Evolutionary conservation across 2,329 filamentous ascomycete species (phyloP).

Genomic region (Curvularia verruculosa): DNA sequence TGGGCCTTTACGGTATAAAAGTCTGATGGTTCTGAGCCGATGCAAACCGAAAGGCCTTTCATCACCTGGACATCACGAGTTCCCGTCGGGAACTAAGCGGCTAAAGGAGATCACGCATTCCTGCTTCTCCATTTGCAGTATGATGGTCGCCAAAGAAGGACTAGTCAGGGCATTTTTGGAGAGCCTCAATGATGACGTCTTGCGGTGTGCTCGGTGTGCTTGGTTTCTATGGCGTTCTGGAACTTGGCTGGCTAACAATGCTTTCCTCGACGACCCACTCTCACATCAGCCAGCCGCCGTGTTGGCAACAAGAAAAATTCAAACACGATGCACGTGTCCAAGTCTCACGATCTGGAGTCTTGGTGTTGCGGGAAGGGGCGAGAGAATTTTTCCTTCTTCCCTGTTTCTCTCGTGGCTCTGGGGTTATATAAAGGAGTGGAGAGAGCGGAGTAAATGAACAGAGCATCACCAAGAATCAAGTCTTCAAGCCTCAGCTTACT

Average conservation of each 20-base stretch:
- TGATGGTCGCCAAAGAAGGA: background rate
- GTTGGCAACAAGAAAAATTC: slow-evolving; percentile 10
- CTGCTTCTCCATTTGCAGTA: background rate
- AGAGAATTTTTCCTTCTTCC: slow-evolving; percentile 12
- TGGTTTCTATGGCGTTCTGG: slow-evolving; percentile 7
- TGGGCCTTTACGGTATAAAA: slow-evolving; percentile 17
- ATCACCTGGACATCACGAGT: slow-evolving; percentile 1
- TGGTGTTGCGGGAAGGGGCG: background rate
- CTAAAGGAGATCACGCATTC: slow-evolving; percentile 21
- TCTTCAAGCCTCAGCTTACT: background rate
- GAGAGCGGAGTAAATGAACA: background rate
- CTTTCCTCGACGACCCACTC: background rate
- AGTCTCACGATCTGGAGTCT: slow-evolving; percentile 18
- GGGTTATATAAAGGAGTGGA: slow-evolving; percentile 20
- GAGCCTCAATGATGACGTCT: slow-evolving; percentile 13
- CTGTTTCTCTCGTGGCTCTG: background rate
- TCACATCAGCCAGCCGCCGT: background rate
- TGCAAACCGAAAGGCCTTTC: slow-evolving; percentile 12
- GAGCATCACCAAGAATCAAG: slow-evolving; percentile 3
- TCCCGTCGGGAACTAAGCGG: slow-evolving; percentile 13
- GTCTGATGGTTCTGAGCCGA: slow-evolving; percentile 14
- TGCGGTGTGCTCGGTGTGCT: slow-evolving; percentile 12
- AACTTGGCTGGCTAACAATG: background rate
- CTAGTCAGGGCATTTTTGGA: slow-evolving; percentile 8
- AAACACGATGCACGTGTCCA: slow-evolving; percentile 19